Evolutionary conservation across 1,284 basidiomycete species (phyloP).

Genomic region (Apiotrichum montevideense): DNA sequence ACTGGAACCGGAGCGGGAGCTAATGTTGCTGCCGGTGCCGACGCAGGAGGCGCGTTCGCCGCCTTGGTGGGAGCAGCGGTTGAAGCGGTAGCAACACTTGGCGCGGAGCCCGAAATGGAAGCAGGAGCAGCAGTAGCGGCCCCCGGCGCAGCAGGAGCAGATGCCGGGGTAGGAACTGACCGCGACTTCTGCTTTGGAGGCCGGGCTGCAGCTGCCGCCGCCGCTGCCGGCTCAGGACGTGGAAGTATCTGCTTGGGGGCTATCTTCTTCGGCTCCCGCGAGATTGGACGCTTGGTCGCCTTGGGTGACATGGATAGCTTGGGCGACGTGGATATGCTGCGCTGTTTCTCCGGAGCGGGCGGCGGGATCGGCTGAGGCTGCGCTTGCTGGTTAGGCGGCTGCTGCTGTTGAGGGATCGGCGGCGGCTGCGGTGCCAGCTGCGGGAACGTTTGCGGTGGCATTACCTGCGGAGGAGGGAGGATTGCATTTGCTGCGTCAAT

Average conservation of each 20-base stretch:
- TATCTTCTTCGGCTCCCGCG: constrained; percentile 1
- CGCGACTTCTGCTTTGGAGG: too few relatives aligned
- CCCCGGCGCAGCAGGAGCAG: neutral
- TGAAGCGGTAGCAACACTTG: too few relatives aligned
- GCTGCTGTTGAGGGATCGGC: neutral
- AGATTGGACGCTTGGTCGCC: neutral
- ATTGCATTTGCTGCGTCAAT: constrained; percentile 15
- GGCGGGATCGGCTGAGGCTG: neutral
- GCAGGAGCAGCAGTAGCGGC: neutral
- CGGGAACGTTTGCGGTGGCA: neutral
- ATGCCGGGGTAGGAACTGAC: too few relatives aligned
- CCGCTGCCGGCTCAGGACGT: neutral
- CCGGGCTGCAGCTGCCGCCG: neutral
- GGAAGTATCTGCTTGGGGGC: constrained; percentile 1
- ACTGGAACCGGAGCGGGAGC: too few relatives aligned
- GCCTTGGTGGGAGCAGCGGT: too few relatives aligned
- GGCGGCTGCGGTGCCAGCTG: neutral
- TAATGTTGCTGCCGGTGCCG: too few relatives aligned
- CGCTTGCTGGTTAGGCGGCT: neutral
- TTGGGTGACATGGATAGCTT: neutral
- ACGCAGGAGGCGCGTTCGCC: too few relatives aligned
- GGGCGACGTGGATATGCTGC: neutral
- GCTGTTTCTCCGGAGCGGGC: neutral
- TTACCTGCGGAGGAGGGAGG: neutral
- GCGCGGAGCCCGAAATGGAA: neutral